Evolutionary conservation across 306 rosid genomes (phyloP).

Genomic region (Prunus mume): DNA sequence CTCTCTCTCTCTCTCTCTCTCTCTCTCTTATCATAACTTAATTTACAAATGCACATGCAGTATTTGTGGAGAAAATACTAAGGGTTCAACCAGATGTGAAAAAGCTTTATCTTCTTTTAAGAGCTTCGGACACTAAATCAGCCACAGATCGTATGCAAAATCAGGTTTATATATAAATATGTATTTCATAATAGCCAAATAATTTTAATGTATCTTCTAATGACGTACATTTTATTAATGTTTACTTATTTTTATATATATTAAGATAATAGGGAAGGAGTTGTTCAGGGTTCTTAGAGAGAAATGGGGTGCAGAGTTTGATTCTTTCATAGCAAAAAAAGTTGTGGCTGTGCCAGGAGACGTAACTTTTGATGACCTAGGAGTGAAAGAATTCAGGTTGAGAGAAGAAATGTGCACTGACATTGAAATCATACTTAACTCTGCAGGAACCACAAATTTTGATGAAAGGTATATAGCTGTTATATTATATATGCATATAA

Average conservation of each 20-base stretch:
- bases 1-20: neutral
- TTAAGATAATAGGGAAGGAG: conserved; percentile 25
- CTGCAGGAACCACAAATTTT: conserved; percentile 43
- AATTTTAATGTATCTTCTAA: neutral
- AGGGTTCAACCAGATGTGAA: conserved; percentile 30
- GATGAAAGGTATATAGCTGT: conserved; percentile 28
- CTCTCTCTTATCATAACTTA: neutral
- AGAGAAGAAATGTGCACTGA: conserved; percentile 16
- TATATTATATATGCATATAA: no score
- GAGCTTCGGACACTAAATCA: conserved; percentile 5
- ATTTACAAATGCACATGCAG: conserved; percentile 3
- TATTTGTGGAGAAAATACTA: conserved; percentile 28
- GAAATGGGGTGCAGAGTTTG: conserved; percentile 22
- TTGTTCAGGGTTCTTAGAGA: conserved; percentile 23
- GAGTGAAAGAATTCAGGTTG: conserved; percentile 25
- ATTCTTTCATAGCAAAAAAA: conserved; percentile 27
- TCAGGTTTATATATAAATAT: conserved; percentile 8
- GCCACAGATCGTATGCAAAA: conserved; percentile 12
- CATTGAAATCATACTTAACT: conserved; percentile 28
- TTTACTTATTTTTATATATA: neutral
- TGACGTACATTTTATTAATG: neutral
- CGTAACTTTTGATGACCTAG: conserved; percentile 20
- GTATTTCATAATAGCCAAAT: neutral
- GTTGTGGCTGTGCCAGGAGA: conserved; percentile 31
- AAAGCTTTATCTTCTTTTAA: conserved; percentile 26